Conservation (phyloP, 306 rosid species). For the Vachellia pachyceras region DNA sequence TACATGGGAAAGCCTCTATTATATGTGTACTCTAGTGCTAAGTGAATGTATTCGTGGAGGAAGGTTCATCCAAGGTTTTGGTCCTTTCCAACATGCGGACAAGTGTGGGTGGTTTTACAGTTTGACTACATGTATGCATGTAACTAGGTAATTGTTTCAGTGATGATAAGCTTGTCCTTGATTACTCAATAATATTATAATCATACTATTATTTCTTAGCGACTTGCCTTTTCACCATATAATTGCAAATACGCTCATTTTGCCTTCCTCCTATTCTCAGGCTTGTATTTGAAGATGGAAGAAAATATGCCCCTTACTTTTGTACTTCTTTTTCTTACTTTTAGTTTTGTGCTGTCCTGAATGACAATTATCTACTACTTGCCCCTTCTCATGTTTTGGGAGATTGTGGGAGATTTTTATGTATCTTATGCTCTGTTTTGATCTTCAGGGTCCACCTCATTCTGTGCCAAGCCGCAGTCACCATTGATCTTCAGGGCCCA, state of each 20-base stretch:
- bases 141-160: background rate
- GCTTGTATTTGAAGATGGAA: constrained; percentile 9
- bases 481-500: no score
- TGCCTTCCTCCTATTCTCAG: background rate
- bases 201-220: constrained; percentile 26
- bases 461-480: constrained; percentile 30
- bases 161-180: constrained; percentile 48
- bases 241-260: background rate
- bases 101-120: constrained; percentile 44
- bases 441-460: constrained; percentile 50
- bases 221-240: constrained; percentile 3
- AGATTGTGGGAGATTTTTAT: constrained; percentile 22
- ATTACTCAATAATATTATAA: constrained; percentile 40
- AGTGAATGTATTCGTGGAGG: constrained; percentile 39
- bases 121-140: constrained; percentile 23
- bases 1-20: constrained; percentile 54
- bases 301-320: no score
- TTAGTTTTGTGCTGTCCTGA: no score
- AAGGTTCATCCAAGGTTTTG: constrained; percentile 57
- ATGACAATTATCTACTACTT: no score
- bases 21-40: constrained; percentile 30
- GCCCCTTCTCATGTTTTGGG: no score
- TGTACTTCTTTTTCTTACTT: no score
- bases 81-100: constrained; percentile 41
- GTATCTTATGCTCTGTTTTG: constrained; percentile 31